Evolutionary conservation across 805 yeast genomes (phyloP), one percentile per base, ranked within the genome.

Genomic region (Lachancea nothofagi): DNA sequence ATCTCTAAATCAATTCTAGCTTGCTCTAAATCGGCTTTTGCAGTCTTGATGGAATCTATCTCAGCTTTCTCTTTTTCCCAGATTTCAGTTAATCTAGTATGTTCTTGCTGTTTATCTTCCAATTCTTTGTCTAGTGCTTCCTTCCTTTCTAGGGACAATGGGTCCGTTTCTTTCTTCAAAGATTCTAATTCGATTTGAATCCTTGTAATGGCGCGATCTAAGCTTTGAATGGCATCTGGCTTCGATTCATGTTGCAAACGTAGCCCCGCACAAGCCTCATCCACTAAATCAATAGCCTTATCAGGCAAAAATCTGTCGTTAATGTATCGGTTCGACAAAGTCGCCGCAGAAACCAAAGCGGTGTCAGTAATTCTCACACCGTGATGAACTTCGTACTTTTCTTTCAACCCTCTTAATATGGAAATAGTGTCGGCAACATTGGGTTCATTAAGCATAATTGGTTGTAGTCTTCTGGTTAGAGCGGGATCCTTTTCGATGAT

Each of bases 401-500:
- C 97, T 59, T 90, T 89, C 54, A 90, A 71, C 3, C 98, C 98
- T 56, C 98, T 77, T 43, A 93, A 68, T 44, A 90, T 90, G 20
- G 95, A 82, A 40, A 90, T 87, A 0, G 97, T 82, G 59, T 90
- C 97, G 44, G 83, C 80, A 2, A 89, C 96, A 3, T 83, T 70
- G 13, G 98, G 98, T 57, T 93, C 97, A 43, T 77, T 78, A 26
- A 90, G 80, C 43, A 76, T 55, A 22, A 90, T 95, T 1, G 96
- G 83, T 53, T 90, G 95, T 62, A 90, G 89, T 51, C 98, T 74
- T 66, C 98, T 77, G 1, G 97, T 90, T 45, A 90, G 70, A 1
- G 97, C 97, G 1, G 95, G 95, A 55, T 90, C 98, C 58, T 90
- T 90, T 64, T 90, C 97, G 48, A 90, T 90, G 53, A 88, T 86